These are phyloP conservation scores for Hypholoma sublateritium DNA, from an alignment of 768 basidiomycete species.

Conservation along the genomic window DNA sequence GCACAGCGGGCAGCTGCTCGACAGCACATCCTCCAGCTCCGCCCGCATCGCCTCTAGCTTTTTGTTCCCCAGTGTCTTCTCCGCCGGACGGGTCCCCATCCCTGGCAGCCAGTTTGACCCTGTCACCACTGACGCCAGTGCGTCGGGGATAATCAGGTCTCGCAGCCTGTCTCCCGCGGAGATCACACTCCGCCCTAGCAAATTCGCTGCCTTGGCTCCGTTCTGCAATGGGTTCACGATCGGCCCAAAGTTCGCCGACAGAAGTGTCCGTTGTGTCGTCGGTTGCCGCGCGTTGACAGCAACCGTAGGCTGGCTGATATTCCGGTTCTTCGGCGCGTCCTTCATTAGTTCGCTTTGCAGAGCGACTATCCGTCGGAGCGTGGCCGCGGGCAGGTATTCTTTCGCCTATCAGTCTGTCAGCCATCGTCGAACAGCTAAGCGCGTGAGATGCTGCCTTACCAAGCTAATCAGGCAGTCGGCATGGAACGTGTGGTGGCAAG, in stretches of 20 bases:
- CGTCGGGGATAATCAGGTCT: conserved; percentile 93
- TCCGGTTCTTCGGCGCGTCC: conserved; percentile 31
- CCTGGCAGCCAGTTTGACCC: conserved; percentile 76
- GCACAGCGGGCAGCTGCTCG: conserved; percentile 90
- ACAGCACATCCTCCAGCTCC: conserved; percentile 88
- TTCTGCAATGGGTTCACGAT: conserved; percentile 57
- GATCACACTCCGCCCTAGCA: conserved; percentile 76
- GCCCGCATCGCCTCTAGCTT: conserved; percentile 71
- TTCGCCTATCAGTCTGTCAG: conserved; percentile 63
- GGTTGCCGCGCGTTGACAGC: conserved; percentile 39
- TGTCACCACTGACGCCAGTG: conserved; percentile 81
- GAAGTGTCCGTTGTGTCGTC: conserved; percentile 52
- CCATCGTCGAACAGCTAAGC: background rate
- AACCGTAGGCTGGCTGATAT: conserved; percentile 25
- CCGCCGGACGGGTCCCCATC: conserved; percentile 54
- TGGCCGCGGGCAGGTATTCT: conserved; percentile 81
- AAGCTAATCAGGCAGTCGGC: conserved; percentile 94
- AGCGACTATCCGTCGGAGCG: conserved; percentile 81
- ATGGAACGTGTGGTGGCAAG: conserved; percentile 97
- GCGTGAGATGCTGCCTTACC: conserved; percentile 48
- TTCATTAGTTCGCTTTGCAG: conserved; percentile 85
- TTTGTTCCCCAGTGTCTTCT: conserved; percentile 50
- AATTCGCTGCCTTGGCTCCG: conserved; percentile 62
- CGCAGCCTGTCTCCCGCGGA: conserved; percentile 88
- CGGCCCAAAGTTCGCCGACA: conserved; percentile 71